Base-by-base conservation (phyloP, 169 alveolate species). In the Plasmodium vinckei region DNA sequence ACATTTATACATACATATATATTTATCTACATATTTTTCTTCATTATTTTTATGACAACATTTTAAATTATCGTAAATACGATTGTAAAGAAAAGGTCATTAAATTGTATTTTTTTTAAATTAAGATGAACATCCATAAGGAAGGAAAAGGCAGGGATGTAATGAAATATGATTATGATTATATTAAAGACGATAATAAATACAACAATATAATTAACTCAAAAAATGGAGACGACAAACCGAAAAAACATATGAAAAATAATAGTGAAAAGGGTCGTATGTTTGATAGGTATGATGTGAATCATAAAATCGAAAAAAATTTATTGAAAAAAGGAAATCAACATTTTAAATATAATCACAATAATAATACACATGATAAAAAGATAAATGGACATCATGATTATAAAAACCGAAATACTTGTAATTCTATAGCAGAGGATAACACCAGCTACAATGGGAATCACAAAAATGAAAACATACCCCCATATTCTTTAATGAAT, bases 121-220 rank as follows among this genome's bases (percentile, higher is more conserved):
- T 61, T 61, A 61, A 61, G 56, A 72, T 72, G 87, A 72, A 39
- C 49, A 57, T 5, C 54, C 71, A 47, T 21, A 51, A 72, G 46
- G 71, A 53, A 12, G 33, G 10, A 42, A 72, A 72, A 56, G 59
- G 23, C 54, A 42, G 47, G 15, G 23, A n/a, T 47, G 15, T 56
- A 72, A 70, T 54, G 59, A 72, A 56, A 57, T 56, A 13, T n/a
- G 71, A 72, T 23, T 49, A 72, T 25, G 53, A 54, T 63, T 56
- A 72, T 33, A 54, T 33, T 46, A 70, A 25, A 72, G 33, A 49
- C 21, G 59, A 54, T 56, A 56, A 39, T 72, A 72, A 33, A 33
- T 33, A 51, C 87, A n/a, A n/a, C 12, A 53, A 72, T n/a, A 25
- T 25, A 27, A 13, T 19, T 53, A 27, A 2, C 33, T 39, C 61